Conservation (phyloP, 1,284 basidiomycete species). For the Tremellales sp. region DNA sequence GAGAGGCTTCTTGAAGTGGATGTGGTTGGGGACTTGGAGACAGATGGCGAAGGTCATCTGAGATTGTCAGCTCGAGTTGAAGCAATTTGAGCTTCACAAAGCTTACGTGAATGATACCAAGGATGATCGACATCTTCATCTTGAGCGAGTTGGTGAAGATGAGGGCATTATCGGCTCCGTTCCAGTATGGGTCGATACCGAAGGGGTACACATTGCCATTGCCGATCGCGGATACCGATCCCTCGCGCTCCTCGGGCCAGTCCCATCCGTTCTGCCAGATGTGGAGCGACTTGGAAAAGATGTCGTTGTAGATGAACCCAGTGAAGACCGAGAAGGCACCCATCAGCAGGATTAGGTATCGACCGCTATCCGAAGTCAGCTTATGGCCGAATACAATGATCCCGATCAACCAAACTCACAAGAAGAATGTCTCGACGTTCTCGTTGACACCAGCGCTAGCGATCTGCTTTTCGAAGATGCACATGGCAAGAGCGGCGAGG, state of each 20-base stretch:
- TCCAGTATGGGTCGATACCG: slow-evolving; percentile 94
- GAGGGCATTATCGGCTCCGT: slow-evolving; percentile 84
- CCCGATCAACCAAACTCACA: slow-evolving; percentile 55
- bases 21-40: slow-evolving; percentile 90
- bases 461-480: slow-evolving; percentile 75
- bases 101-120: slow-evolving; percentile 93
- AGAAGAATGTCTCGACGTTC: slow-evolving; percentile 90
- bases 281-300: slow-evolving; percentile 91
- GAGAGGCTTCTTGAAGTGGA: slow-evolving; percentile 80
- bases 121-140: slow-evolving; percentile 99
- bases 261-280: slow-evolving; percentile 87
- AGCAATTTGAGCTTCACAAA: slow-evolving; percentile 2
- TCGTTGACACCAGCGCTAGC: slow-evolving; percentile 68
- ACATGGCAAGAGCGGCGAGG: slow-evolving; percentile 74
- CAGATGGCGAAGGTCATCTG: slow-evolving; percentile 98
- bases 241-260: slow-evolving; percentile 59
- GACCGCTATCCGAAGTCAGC: slow-evolving; percentile 59
- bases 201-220: slow-evolving; percentile 80
- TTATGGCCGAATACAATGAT: background rate
- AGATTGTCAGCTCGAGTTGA: slow-evolving; percentile 4
- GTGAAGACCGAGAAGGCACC: slow-evolving; percentile 93
- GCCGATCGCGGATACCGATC: slow-evolving; percentile 55
- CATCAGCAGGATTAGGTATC: slow-evolving; percentile 98
- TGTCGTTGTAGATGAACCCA: slow-evolving; percentile 97
- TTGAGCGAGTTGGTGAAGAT: slow-evolving; percentile 99